Base-by-base conservation (phyloP, 2,329 filamentous ascomycete species). In the Aureobasidium pullulans region DNA sequence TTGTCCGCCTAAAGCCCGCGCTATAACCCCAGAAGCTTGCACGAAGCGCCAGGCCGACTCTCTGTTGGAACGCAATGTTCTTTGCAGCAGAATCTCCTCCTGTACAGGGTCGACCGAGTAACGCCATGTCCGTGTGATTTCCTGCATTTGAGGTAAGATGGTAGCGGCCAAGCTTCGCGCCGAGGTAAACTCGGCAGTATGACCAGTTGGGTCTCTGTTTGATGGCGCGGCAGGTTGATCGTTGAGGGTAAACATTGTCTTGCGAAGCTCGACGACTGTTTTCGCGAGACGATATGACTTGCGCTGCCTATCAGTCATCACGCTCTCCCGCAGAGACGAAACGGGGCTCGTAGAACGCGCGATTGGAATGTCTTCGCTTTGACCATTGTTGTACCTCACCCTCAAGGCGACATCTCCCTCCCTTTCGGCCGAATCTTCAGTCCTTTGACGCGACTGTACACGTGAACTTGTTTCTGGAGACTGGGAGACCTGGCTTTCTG, bases 1-100 rank as follows among this genome's bases (percentile, higher is more conserved):
- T 61, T 73, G 75, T 1, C 81, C 81, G 23, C 81, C 82, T n/a
- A 87, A 71, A 1, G 78, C 77, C 53, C 79, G 74, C 15, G 82
- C 75, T 16, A 86, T 69, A 3, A 80, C 82, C 29, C 83, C 84
- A 39, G 81, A 76, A 44, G 82, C 83, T 69, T 86, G 84, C 1
- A 85, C 79, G 66, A 86, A 86, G 60, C 83, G 77, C 67, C 81
- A 79, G 34, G 78, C 75, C 16, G 80, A 75, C 62, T 82, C 79
- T 40, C 84, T 79, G 62, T 81, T 77, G 32, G 76, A 76, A 34
- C 83, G 80, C 28, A 85, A 72, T 8, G 78, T 79, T 63, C 81
- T 79, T 64, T 86, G 82, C 6, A 81, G 68, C 10, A 72, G 67
- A 10, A 86, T 78, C 40, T 81, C 77, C 23, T 81, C 76, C 2